Evolutionary conservation across 169 alveolate genomes (phyloP), one percentile per base, ranked within the genome.

Genomic region (Cryptosporidium muris): DNA sequence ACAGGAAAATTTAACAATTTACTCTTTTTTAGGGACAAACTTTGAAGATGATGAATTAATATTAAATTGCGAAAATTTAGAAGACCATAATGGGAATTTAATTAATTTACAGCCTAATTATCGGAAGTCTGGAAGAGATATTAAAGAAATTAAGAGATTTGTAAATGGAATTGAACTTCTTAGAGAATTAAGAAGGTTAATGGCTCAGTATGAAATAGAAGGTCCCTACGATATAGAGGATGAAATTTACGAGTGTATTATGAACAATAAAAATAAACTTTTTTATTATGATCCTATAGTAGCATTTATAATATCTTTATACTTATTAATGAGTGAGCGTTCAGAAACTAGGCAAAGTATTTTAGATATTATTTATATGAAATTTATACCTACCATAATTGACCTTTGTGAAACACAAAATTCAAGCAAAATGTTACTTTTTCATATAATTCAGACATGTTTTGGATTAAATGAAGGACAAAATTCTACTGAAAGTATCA

Each of bases 261-360:
- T 12, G 5, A n/a, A 40, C 54, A 58, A 66, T 11, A 64, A 48
- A 25, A 74, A 74, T 60, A 63, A 74, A 14, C 16, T 74, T n/a
- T 74, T 74, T 47, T 14, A 58, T 7, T 40, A 74, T 60, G 85
- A 74, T 74, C 85, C 85, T 11, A 48, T 74, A 9, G 25, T 74
- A n/a, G 85, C 64, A 14, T 74, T 34, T 42, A 54, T 74, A 36
- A 45, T 60, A 11, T 74, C 85, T 9, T 7, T 74, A 8, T 74
- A 74, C 36, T 43, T 74, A 25, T 58, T 74, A 25, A 8, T 62
- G 45, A 74, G 74, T 34, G 85, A 74, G n/a, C 54, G 60, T 48
- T 74, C 85, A 4, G 85, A 74, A 5, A 51, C 63, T 40, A 74
- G 85, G 9, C 85, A 74, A 74, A 58, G 45, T 60, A 34, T 74